A percentile compares a stretch with the other conserved stretches of the same genome.
phyloP scores from a whole-genome alignment of 495 filamentous ascomycete genomes.

The Pyrenopolyporus hunteri region DNA sequence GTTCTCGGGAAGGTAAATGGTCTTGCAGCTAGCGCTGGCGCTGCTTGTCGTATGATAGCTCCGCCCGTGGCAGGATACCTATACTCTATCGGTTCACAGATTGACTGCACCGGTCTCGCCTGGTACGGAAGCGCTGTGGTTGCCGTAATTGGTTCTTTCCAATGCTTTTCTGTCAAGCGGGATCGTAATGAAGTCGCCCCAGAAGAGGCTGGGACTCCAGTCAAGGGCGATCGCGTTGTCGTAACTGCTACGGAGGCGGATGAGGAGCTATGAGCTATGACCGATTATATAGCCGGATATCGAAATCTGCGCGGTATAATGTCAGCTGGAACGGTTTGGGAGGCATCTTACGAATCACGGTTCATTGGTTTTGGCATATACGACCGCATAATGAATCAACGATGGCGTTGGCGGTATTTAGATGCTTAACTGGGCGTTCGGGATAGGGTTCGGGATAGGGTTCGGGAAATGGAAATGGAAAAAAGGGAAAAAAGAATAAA shows the following conservation, averaged over 20 bases:
- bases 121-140: conserved; percentile 80
- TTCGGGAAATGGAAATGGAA: not conserved
- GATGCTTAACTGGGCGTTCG: conserved; percentile 17
- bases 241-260: not conserved
- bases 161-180: conserved; percentile 69
- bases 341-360: conserved; percentile 14
- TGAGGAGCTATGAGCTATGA: conserved; percentile 9
- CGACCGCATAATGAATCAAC: not conserved
- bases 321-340: not conserved
- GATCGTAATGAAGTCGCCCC: conserved; percentile 27
- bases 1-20: conserved; percentile 82
- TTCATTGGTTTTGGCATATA: not conserved
- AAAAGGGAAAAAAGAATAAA: conserved; percentile 12
- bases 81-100: conserved; percentile 69
- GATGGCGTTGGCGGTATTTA: conserved; percentile 9
- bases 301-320: not conserved
- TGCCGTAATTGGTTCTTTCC: conserved; percentile 69
- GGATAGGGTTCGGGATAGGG: not conserved
- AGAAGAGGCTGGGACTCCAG: conserved; percentile 12
- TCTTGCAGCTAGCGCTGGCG: conserved; percentile 77
- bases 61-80: conserved; percentile 77
- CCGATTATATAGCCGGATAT: not conserved
- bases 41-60: conserved; percentile 75
- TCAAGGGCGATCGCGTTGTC: not conserved
- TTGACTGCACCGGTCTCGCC: conserved; percentile 74